Conservation (phyloP, 495 filamentous ascomycete genomes). For the Diplogelasinospora grovesii region DNA sequence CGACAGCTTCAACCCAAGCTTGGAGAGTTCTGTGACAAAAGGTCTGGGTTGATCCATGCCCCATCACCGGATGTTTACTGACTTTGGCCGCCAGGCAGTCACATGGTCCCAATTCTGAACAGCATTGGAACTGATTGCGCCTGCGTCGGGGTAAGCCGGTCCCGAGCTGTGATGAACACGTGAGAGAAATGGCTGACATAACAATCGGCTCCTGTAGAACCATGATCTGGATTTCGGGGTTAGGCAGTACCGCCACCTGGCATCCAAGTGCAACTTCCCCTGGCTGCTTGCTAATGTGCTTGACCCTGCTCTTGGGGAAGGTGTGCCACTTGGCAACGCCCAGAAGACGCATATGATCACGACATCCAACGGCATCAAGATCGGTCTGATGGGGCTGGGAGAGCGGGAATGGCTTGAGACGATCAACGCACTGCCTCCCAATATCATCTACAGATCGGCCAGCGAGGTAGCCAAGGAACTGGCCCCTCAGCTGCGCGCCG, state of each 20-base stretch:
- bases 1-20: conserved; percentile 84
- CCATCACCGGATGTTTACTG: not conserved
- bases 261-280: conserved; percentile 70
- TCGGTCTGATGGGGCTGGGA: conserved; percentile 78
- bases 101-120: conserved; percentile 89
- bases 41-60: conserved; percentile 33
- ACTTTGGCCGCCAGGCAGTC: conserved; percentile 41
- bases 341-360: conserved; percentile 65
- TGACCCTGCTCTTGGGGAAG: conserved; percentile 67
- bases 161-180: not conserved
- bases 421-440: conserved; percentile 75
- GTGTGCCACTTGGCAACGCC: conserved; percentile 62
- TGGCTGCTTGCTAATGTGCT: conserved; percentile 85
- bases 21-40: conserved; percentile 82
- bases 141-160: conserved; percentile 63
- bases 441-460: conserved; percentile 74
- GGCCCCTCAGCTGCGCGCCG: conserved; percentile 58
- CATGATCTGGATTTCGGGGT: conserved; percentile 96
- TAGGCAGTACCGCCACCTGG: conserved; percentile 64
- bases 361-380: conserved; percentile 73
- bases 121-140: conserved; percentile 66
- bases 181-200: not conserved
- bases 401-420: conserved; percentile 77
- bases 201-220: conserved; percentile 50
- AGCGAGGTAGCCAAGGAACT: conserved; percentile 62